These are phyloP conservation scores for Penicillium argentinense DNA, from an alignment of 495 filamentous ascomycete species.

Conservation along the genomic window DNA sequence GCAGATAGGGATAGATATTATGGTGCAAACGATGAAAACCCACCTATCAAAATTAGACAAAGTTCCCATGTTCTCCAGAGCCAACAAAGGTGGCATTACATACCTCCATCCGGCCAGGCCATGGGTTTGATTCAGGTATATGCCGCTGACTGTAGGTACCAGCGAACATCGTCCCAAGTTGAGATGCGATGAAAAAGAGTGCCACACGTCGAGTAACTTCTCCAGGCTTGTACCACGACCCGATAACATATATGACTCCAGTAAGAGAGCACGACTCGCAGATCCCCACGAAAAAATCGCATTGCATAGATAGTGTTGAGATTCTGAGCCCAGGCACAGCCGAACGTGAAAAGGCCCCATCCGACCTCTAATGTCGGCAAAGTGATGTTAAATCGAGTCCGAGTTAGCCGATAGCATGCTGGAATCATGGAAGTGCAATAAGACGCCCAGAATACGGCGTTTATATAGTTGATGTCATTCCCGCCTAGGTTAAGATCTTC, in stretches of 20 bases:
- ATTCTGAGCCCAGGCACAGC: constrained; percentile 18
- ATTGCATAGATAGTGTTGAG: constrained; percentile 16
- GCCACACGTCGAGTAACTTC: constrained; percentile 26
- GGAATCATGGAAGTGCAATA: constrained; percentile 30
- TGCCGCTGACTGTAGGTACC: constrained; percentile 31
- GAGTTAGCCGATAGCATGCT: constrained; percentile 20
- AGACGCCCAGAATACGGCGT: constrained; percentile 34
- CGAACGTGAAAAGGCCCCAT: constrained; percentile 21
- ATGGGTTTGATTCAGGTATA: constrained; percentile 24
- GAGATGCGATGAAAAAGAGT: constrained; percentile 26
- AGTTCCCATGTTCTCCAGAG: not conserved
- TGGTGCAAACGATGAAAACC: constrained; percentile 27
- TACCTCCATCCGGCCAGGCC: constrained; percentile 28
- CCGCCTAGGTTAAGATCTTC: constrained; percentile 15
- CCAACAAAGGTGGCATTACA: not conserved
- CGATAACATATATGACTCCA: constrained; percentile 23
- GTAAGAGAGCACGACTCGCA: constrained; percentile 18
- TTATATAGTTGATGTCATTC: constrained; percentile 32
- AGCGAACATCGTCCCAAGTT: constrained; percentile 27
- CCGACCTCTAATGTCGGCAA: constrained; percentile 13
- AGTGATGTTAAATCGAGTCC: constrained; percentile 18
- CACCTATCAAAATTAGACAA: constrained; percentile 13
- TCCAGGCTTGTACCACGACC: constrained; percentile 28
- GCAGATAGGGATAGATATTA: constrained; percentile 28
- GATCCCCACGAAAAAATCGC: constrained; percentile 19